Base-by-base conservation (phyloP, 2,329 filamentous ascomycete genomes). In the Aspergillus sp. region DNA sequence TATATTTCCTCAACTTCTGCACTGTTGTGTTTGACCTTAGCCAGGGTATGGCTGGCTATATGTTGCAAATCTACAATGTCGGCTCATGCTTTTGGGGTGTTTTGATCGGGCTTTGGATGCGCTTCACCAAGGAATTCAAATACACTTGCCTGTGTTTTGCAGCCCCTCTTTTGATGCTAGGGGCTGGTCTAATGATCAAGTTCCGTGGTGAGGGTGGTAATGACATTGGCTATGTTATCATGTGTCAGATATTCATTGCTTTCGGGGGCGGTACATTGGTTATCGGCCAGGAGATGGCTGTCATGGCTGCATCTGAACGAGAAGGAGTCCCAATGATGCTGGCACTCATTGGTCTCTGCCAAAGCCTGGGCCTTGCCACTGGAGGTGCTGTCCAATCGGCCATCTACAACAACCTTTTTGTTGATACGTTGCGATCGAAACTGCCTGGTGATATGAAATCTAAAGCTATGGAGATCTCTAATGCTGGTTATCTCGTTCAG, bases 351-450 rank as follows among this genome's bases (percentile, higher is more conserved):
- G 61, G 63, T 7, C 52, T 71, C 10, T 67, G 61, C 48, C 53
- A 56, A 19, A 69, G 58, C 20, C 47, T 71, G 4, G 68, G 68
- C 1, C 60, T 62, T 5, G 61, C 67, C 5, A 62, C 68, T 10
- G 68, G 68, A 2, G 48, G 52, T 13, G 60, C 63, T 3, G 62
- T 66, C 22, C 49, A 55, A 1, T 55, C 60, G 3, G 54, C 57
- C 22, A 82, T 86, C 53, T 86, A 81, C 77, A 79, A 75, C 2
- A 74, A 76, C 50, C 74, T 77, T 1, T 80, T 84, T 61, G 72
- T 72, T 5, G 57, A 66, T 2, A 68, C 71, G 0, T 69, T 84
- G 9, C 50, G 52, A 25, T 57, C 59, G 20, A 67, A 72, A 46
- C 65, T 83, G 0, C 79, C 80, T 0, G 56, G 47, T 0, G 50